Evolutionary conservation across 2,329 filamentous ascomycete genomes (phyloP), one percentile per base, ranked within the genome.

Genomic region (Plectosphaerella cucumerina): DNA sequence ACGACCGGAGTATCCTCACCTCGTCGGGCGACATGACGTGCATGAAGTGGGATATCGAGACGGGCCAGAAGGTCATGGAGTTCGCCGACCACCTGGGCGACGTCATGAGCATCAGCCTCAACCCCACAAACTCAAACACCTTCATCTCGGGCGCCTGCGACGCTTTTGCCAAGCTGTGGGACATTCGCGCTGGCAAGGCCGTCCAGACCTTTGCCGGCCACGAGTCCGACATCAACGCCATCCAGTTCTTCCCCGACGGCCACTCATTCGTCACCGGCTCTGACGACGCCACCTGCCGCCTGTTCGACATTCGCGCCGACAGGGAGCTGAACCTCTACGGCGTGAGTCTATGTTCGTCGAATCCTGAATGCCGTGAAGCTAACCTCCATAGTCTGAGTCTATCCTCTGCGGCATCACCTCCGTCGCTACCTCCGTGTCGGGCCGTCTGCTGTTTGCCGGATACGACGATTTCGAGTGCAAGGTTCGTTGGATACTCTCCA

Each of bases 401-500:
- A 96, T 97, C 62, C 84, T 97, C 48, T 99, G 94, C 68, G 94
- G 94, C 63, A 97, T 99, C 64, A 99, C 94, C 21, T 99, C 94
- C 5, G 94, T 99, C 45, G 94, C 93, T 53, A 97, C 96, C 62
- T 99, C 94, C 15, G 93, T 99, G 14, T 99, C 94, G 52, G 94
- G 94, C 53, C 85, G 94, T 67, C 77, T 99, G 63, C 77, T 99
- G 39, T 99, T 99, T 69, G 94, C 94, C 50, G 94, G 94, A 60
- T 99, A 99, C 65, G 94, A 99, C 65, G 94, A 99, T 68, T 99
- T 96, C 65, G 94, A 99, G 74, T 99, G 94, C 92, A 99, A 97
- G 87, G 93, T 96, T 77, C 65, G 84, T 21, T 35, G 11, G 12
- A n/a, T 5, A 8, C 15, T 18, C 23, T 18, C 2, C n/a, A 14